Base-by-base conservation (phyloP, 2,329 filamentous ascomycete genomes). In the Plenodomus biglobosus region DNA sequence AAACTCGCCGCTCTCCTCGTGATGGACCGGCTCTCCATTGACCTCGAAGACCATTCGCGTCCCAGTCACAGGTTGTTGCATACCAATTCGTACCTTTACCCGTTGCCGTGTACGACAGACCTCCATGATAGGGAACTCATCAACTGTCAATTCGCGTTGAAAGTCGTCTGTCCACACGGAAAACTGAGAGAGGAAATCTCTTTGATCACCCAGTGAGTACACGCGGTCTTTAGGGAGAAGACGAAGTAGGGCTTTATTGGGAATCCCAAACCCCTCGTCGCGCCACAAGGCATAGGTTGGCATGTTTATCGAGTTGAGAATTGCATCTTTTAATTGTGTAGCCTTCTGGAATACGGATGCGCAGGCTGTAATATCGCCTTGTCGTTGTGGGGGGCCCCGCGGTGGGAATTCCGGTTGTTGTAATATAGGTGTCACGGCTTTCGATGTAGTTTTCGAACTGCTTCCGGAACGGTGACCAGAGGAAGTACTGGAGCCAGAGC, bases 261-360 rank as follows among this genome's bases (percentile, higher is more conserved):
- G 85, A 37, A 90, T 84, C 0, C 83, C 85, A 39, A 90, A 84
- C 40, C 82, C 86, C 44, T 86, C 83, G 56, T 92, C 88, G 63
- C 85, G 87, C 88, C 88, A 92, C 84, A 91, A 43, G 64, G 60
- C 85, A 38, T 91, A 75, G 18, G 90, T 85, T 0, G 88, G 88
- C 64, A 89, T 84, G 52, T 84, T 81, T 20, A 88, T 88, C 34
- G 84, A 88, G 63, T 90, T 87, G 6, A 92, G 74, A 16, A 92
- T 77, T 1, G 87, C 87, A 64, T 92, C 87, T 68, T 91, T 92
- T 75, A 92, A 83, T 42, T 85, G 77, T 7, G 82, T 83, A 45
- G 88, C 82, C 65, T 91, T 92, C 59, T 88, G 84, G 19, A 90
- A 78, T 11, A 87, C 76, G 0, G 86, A 86, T 0, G 86, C 84